Base-by-base conservation (phyloP, 2,329 filamentous ascomycete species). In the Fusarium sp. region DNA sequence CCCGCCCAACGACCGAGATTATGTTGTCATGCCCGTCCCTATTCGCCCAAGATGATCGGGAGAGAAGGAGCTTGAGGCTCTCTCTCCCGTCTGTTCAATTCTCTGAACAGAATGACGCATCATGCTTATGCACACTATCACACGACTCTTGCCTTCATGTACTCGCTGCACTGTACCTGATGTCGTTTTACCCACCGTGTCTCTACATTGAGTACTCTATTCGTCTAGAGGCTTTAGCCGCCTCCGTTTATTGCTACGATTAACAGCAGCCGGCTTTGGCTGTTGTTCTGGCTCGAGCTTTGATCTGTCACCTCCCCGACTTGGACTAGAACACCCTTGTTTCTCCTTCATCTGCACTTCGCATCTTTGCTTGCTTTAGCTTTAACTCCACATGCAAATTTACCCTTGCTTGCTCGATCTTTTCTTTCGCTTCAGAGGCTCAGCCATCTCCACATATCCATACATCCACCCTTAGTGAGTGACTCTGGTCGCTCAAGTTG, bases 181-280 rank as follows among this genome's bases (percentile, higher is more conserved):
- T 72, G 63, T 67, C 72, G 72, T 74, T 74, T 73, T 74, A 74
- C 72, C 69, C 72, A 74, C 72, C 72, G 66, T 74, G 72, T 74
- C 72, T 74, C 68, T 74, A 64, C 38, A 52, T 16, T 59, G 37
- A 45, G 44, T 42, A 57, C 57, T 63, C 61, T 36, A 71, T 72
- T 74, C 72, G 69, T 65, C 67, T 58, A 54, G 42, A 37, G 46
- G 40, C 49, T 40, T 54, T 51, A 54, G 60, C 50, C 62, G 54
- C 20, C 47, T 52, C 57, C 10, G 26, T 55, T 44, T 20, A 40
- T 54, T 56, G 40, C 40, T 51, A 62, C 49, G n/a, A n/a, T 51
- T 18, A 59, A 52, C 9, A 42, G 46, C 36, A 57, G 10, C 42
- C 51, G 52, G 57, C 42, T 52, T 34, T 58, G 42, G 31, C 55